Evolutionary conservation across 495 filamentous ascomycete species (phyloP), one percentile per base, ranked within the genome.

Genomic region (Penicillium diatomitis): DNA sequence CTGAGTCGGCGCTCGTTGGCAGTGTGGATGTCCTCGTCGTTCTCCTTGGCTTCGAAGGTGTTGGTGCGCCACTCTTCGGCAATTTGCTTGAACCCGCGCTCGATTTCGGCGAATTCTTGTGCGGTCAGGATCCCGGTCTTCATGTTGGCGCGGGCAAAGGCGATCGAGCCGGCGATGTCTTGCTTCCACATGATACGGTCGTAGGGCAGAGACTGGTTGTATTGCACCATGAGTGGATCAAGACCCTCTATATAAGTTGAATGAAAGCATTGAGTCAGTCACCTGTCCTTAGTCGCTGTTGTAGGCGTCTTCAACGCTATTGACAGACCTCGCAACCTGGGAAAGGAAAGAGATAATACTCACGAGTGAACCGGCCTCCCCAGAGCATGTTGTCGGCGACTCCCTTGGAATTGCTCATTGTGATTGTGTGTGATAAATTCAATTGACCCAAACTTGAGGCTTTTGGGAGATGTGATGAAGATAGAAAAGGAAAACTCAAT

Each of bases 1-100:
- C 85, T 85, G 20, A 97, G 73, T 37, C 90, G 79, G 46, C 90
- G 83, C 76, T 96, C 91, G 60, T 95, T 96, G 47, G 90, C 90
- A 0, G 91, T 96, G 69, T 96, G 90, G 53, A 95, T 95, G 54
- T 85, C 81, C 65, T 75, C 67, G 42, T 74, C 71, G 48, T 74
- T 73, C 53, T 62, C 57, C 62, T 74, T 72, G 50, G 58, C 65
- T 28, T 64, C 64, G 54, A 74, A 73, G 30, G 67, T 56, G 57
- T 70, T 56, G 32, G 60, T 68, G 54, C 64, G 55, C 89, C 90
- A 95, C 75, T 96, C 90, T 57, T 84, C 65, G 58, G 78, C 67
- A 44, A 95, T 81, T 51, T 81, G 73, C 48, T 72, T 63, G 47
- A 96, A 80, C 9, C 90, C 90, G 33, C 71, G 62, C 67, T 91